Percentiles rank a stretch among this genome's conserved stretches.
Evolutionary conservation across 208 protist species (phyloP).

Genomic region (Blastocrithidia nonstop): DNA sequence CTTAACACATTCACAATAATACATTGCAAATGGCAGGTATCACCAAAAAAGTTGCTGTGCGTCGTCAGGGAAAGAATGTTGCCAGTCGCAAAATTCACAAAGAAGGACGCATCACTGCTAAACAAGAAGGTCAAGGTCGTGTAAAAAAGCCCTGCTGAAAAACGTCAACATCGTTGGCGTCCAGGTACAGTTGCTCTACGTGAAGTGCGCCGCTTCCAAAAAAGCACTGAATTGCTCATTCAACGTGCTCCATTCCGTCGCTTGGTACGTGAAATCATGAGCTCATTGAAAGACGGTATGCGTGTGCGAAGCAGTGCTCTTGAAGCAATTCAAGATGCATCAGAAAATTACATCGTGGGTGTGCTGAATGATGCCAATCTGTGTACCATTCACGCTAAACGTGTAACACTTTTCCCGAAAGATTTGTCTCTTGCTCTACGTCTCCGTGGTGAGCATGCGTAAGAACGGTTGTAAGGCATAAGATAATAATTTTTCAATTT

Average conservation of each 20-base stretch:
- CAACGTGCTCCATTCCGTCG: constrained; percentile 97
- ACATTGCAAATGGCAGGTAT: constrained; percentile 41
- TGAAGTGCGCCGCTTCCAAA: constrained; percentile 98
- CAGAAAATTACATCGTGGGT: constrained; percentile 88
- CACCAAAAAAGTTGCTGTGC: constrained; percentile 34
- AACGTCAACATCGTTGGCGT: constrained; percentile 95
- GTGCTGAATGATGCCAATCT: constrained; percentile 92
- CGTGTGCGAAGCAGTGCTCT: constrained; percentile 49
- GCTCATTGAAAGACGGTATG: constrained; percentile 86
- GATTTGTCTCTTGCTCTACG: constrained; percentile 97
- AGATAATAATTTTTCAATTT: no score
- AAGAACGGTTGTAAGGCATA: no score
- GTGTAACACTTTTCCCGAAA: constrained; percentile 98
- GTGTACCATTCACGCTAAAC: constrained; percentile 97
- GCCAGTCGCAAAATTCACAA: constrained; percentile 59
- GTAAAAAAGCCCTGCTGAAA: constrained; percentile 70
- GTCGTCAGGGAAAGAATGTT: constrained; percentile 62
- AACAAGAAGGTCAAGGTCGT: constrained; percentile 24
- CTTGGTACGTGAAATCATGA: constrained; percentile 97
- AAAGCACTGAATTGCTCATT: constrained; percentile 96
- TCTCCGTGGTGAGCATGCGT: constrained; percentile 90
- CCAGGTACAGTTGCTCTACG: constrained; percentile 98
- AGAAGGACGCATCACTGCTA: constrained; percentile 40
- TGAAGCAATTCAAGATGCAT: constrained; percentile 95
- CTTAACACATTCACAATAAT: no score